Base-by-base conservation (phyloP, 2,329 filamentous ascomycete genomes). In the Coniochaeta hoffmannii region DNA sequence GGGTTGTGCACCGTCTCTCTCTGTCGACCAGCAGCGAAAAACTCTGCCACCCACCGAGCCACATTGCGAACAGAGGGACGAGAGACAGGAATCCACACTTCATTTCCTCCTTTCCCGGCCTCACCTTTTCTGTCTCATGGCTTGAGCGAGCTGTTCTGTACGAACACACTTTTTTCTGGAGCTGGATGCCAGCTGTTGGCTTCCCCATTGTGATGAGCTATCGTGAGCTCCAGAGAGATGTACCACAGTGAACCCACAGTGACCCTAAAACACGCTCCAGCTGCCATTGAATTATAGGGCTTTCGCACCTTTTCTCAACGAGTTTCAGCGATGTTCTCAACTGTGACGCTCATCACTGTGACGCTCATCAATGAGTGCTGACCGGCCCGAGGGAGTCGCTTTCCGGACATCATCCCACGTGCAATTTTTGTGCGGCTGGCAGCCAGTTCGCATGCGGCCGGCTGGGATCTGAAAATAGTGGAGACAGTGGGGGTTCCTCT, bases 1-100 rank as follows among this genome's bases (percentile, higher is more conserved):
- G 22, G 36, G 17, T 41, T n/a, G 41, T 24, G 19, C 41, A 46
- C 15, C 41, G 41, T 24, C 41, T 32, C 7, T 32, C 7, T 32
- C 12, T 7, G 7, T 7, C 30, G 12, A 32, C 30, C 30, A 32
- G 7, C 12, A 7, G 22, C 2, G 12, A 19, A 46, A 46, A 46
- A 46, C 26, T 46, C 41, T 46, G 41, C n/a, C 41, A 28, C 41
- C 41, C 41, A 46, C 41, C 41, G 41, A n/a, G 41, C 41, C 41
- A 46, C 14, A 19, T n/a, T 46, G 41, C 41, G 41, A 46, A 46
- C 41, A 46, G 41, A 14, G n/a, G n/a, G 41, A 24, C 22, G 3
- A 41, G 36, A 41, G 17, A 22, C 3, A 22, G 17, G 41, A 24
- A 46, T 28, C 41, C 41, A 46, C 41, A 10, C 22, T 41, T 46